These are phyloP conservation scores for Leccinum disarticulatum DNA, from an alignment of 768 basidiomycete species.

Conservation along the genomic window DNA sequence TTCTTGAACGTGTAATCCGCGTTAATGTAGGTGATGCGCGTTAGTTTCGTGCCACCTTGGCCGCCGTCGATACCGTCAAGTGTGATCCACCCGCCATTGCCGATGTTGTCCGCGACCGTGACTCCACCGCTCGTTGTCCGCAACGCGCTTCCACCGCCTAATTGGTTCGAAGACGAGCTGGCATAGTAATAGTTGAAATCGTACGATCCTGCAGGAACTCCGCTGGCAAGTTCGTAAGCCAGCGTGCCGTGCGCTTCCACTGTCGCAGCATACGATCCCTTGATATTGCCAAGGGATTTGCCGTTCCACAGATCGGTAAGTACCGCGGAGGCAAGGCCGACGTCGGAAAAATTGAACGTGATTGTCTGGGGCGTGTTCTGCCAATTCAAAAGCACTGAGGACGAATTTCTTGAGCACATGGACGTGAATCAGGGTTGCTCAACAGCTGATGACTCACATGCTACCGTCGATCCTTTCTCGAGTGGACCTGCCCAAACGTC, in stretches of 20 bases:
- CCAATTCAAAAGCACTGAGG: constrained; percentile 14
- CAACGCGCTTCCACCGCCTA: neutral
- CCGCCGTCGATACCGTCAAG: constrained; percentile 11
- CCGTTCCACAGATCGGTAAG: constrained; percentile 10
- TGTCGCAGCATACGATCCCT: neutral
- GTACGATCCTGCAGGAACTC: neutral
- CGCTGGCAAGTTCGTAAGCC: constrained; percentile 5
- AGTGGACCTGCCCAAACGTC: constrained; percentile 12
- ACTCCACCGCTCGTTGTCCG: neutral
- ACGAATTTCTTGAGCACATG: neutral
- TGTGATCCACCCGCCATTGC: constrained; percentile 2
- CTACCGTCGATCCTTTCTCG: constrained; percentile 7
- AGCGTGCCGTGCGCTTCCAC: constrained; percentile 7
- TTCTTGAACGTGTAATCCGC: constrained; percentile 10
- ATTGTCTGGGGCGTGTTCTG: neutral
- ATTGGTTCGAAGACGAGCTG: neutral
- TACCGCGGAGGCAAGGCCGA: constrained; percentile 5
- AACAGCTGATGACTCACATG: constrained; percentile 5
- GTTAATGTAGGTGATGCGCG: constrained; percentile 6
- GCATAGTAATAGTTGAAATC: constrained; percentile 3
- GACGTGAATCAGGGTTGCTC: neutral
- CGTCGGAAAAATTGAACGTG: constrained; percentile 6
- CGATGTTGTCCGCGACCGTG: neutral
- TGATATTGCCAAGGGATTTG: neutral
- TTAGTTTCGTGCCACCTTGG: constrained; percentile 1